phyloP scores from a whole-genome alignment of 208 protist species.

The Crithidia sp. region DNA sequence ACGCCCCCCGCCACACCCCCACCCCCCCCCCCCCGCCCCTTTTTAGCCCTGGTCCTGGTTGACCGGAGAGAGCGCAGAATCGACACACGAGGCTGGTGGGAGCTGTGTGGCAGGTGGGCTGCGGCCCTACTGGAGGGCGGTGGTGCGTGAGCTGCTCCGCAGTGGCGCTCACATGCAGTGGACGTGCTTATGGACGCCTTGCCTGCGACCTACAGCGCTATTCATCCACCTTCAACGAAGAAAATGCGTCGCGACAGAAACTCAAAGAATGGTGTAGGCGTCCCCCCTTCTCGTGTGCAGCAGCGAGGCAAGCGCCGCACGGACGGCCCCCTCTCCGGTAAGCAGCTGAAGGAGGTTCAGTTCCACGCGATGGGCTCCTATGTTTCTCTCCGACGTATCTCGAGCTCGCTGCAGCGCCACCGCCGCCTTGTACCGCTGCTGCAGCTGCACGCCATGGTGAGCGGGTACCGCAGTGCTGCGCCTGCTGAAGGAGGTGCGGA shows the following conservation, averaged over 20 bases:
- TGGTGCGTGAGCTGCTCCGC: constrained; percentile 15
- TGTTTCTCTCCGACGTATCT: constrained; percentile 64
- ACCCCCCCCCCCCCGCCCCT: not conserved
- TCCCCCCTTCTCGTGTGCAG: not conserved
- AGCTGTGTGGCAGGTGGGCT: not conserved
- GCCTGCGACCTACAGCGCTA: too few relatives aligned
- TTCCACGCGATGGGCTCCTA: constrained; percentile 63
- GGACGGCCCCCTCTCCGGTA: not conserved
- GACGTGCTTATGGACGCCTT: constrained; percentile 5
- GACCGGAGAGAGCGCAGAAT: not conserved
- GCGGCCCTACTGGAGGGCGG: constrained; percentile 27
- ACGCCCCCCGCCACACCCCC: not conserved
- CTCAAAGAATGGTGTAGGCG: not conserved
- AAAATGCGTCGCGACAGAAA: too few relatives aligned
- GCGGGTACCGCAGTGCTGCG: constrained; percentile 20
- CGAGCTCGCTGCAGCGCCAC: constrained; percentile 61
- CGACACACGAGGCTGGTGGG: not conserved
- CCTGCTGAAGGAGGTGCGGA: not conserved
- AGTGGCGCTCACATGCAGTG: constrained; percentile 19
- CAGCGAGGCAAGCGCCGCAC: not conserved
- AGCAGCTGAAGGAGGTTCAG: constrained; percentile 23
- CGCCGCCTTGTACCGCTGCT: constrained; percentile 59
- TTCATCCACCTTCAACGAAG: too few relatives aligned
- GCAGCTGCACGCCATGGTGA: constrained; percentile 43
- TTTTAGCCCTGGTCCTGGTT: too few relatives aligned